Conservation (phyloP, 2,329 filamentous ascomycete species). For the Cryphonectria carpinicola region DNA sequence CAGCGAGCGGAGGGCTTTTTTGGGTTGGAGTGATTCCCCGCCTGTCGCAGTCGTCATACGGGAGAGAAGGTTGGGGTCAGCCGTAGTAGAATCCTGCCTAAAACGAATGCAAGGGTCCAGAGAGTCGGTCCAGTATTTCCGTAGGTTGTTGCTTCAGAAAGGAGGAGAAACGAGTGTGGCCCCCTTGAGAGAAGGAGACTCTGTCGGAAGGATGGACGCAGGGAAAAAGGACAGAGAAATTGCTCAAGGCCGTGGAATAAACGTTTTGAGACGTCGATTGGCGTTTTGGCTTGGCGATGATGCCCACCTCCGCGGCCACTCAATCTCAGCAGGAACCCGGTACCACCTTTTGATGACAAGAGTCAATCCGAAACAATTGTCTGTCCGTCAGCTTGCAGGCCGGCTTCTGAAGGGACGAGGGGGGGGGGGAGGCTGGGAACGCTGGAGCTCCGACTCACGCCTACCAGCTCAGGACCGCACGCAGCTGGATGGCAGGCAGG, state of each 20-base stretch:
- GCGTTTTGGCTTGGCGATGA: conserved; percentile 3
- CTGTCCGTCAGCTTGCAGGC: conserved; percentile 3
- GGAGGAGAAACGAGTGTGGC: conserved; percentile 4
- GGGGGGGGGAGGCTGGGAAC: conserved; percentile 3
- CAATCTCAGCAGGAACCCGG: not conserved
- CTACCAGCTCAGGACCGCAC: conserved; percentile 10
- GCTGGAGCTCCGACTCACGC: conserved; percentile 6
- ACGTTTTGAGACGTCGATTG: not conserved
- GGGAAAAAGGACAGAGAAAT: not conserved
- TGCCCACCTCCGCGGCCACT: conserved; percentile 2
- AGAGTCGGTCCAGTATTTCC: not conserved
- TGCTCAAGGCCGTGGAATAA: not conserved
- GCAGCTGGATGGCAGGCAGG: not conserved
- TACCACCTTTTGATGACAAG: not conserved
- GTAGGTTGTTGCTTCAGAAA: not conserved
- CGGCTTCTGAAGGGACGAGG: not conserved
- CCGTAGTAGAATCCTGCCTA: conserved; percentile 9
- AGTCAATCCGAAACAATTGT: not conserved
- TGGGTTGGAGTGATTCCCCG: conserved; percentile 16
- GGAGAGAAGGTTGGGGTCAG: conserved; percentile 2
- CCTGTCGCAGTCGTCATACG: conserved; percentile 26
- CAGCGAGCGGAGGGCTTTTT: conserved; percentile 17
- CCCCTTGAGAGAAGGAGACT: not conserved
- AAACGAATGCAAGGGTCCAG: conserved; percentile 6
- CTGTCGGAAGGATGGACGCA: not conserved